These are phyloP conservation scores for Daldinia decipiens DNA, from an alignment of 495 filamentous ascomycete species.

Conservation along the genomic window DNA sequence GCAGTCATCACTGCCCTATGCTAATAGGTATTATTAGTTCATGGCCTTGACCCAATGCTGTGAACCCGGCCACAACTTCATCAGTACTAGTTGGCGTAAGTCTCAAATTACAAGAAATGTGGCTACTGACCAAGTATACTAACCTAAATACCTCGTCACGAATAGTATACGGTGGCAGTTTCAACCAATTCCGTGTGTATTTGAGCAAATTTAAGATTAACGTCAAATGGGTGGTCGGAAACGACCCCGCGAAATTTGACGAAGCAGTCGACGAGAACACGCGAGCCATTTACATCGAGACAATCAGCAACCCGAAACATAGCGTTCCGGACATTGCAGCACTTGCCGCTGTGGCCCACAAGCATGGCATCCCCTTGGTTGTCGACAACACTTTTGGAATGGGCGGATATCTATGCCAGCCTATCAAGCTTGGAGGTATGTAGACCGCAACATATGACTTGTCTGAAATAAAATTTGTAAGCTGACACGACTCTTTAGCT, in stretches of 20 bases:
- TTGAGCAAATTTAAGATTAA: conserved; percentile 55
- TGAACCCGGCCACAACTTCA: conserved; percentile 55
- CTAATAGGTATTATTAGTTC: conserved; percentile 46
- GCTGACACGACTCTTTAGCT: conserved; percentile 46
- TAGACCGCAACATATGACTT: conserved; percentile 9
- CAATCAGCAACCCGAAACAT: conserved; percentile 57
- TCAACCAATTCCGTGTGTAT: conserved; percentile 58
- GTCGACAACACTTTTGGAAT: conserved; percentile 59
- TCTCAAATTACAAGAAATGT: background rate
- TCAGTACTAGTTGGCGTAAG: conserved; percentile 54
- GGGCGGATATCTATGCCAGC: conserved; percentile 54
- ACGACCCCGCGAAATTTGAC: conserved; percentile 50
- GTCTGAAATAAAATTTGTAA: conserved; percentile 4
- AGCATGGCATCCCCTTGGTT: conserved; percentile 54
- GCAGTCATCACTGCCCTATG: conserved; percentile 9
- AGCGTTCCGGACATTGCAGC: conserved; percentile 54
- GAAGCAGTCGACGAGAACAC: conserved; percentile 55
- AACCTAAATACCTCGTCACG: conserved; percentile 10
- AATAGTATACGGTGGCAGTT: conserved; percentile 53
- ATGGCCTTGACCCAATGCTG: conserved; percentile 56
- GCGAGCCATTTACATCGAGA: conserved; percentile 54
- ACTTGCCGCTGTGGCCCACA: conserved; percentile 54
- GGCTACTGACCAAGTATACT: conserved; percentile 11
- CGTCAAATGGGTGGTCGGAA: conserved; percentile 55
- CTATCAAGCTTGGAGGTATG: conserved; percentile 52